Evolutionary conservation across 2,329 filamentous ascomycete genomes (phyloP), one percentile per base, ranked within the genome.

Genomic region (Phaeophleospora eucalypticola): DNA sequence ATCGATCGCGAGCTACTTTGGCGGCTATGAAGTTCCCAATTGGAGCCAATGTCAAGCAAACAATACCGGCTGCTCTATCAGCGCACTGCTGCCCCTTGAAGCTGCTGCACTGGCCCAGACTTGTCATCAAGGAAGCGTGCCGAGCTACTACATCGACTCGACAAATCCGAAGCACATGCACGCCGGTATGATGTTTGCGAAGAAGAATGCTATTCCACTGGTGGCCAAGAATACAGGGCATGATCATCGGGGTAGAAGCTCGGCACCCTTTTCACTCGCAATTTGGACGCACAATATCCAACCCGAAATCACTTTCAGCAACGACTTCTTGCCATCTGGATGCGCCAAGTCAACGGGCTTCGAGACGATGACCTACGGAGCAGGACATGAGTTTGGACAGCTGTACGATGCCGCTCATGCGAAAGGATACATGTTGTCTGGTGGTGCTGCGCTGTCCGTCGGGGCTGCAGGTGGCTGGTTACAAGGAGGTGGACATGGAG

Each of bases 391-490:
- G 15, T 36, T 8, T 36, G 7, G 34, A 16, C n/a, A 54, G 50
- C 45, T 48, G 14, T 8, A 17, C 34, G 16, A 17, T 8, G 34
- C 34, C 34, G 12, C 16, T 8, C 34, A 6, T 6, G 16, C 34
- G n/a, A 36, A n/a, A n/a, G 34, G 12, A 36, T 36, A 16, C 34
- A 36, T n/a, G 48, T 58, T 9, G 4, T n/a, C 36, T 18, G 53
- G 48, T 15, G 55, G 53, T 16, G 43, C 53, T 12, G 41, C 42
- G n/a, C 41, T 29, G n/a, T 57, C 57, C 21, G 57, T 60, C 17
- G 56, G 54, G 4, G 50, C 51, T 18, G 46, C 45, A 17, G 57
- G 57, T 29, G 57, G 57, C 15, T 60, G 55, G 49, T 14, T 53
- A 9, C 36, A 21, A 12, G 54, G 54, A 4, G 57, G 54, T 17